Evolutionary conservation across 1,284 basidiomycete species (phyloP).

Genomic region (Stygiomarasmius scandens): DNA sequence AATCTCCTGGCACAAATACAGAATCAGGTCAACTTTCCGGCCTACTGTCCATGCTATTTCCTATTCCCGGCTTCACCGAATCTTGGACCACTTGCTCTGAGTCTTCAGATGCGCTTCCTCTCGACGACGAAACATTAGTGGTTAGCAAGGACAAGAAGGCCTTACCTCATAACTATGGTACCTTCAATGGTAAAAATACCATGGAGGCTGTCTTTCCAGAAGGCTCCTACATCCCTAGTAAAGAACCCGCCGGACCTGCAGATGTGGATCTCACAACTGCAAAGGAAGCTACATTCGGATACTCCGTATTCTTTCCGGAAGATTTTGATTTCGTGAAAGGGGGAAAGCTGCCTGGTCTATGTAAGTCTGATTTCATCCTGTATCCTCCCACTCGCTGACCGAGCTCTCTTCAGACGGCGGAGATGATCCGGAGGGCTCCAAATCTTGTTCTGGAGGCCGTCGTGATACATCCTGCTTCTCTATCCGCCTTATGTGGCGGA

Average conservation of each 20-base stretch:
- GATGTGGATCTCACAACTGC: slow-evolving; percentile 35
- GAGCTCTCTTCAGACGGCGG: slow-evolving; percentile 35
- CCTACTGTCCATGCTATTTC: neutral
- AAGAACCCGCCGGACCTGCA: slow-evolving; percentile 29
- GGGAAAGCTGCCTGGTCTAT: slow-evolving; percentile 41
- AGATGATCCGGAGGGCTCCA: slow-evolving; percentile 28
- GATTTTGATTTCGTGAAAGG: slow-evolving; percentile 37
- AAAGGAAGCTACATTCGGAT: slow-evolving; percentile 39
- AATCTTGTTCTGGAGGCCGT: slow-evolving; percentile 40
- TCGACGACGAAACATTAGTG: neutral
- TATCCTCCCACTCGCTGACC: too few relatives aligned
- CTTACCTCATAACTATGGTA: neutral
- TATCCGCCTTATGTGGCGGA: slow-evolving; percentile 45
- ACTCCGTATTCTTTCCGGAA: slow-evolving; percentile 44
- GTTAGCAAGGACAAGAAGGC: neutral
- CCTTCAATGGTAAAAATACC: neutral
- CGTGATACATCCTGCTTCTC: slow-evolving; percentile 38
- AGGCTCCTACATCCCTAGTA: slow-evolving; percentile 43
- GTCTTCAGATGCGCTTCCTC: neutral
- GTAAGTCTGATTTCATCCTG: slow-evolving; percentile 30
- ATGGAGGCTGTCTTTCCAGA: slow-evolving; percentile 25
- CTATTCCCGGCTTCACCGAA: neutral
- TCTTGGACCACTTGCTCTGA: neutral
- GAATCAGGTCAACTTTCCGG: neutral
- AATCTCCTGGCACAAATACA: too few relatives aligned